Percentiles rank a stretch among this genome's conserved stretches.
These are phyloP conservation scores for Metarhizium anisopliae DNA, from an alignment of 2,329 filamentous ascomycete species.

Conservation along the genomic window DNA sequence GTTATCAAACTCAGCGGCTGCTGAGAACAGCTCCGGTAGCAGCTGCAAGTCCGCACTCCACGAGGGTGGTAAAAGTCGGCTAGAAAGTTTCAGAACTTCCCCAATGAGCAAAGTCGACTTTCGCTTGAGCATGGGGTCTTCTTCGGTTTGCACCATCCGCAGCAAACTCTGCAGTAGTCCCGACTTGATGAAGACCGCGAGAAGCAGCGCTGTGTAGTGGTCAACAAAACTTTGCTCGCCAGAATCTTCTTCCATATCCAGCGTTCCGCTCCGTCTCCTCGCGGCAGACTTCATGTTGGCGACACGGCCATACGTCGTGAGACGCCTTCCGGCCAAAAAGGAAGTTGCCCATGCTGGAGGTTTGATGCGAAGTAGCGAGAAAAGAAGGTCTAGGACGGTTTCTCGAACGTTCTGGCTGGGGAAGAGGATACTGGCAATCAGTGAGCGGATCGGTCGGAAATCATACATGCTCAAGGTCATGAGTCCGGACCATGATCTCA, in stretches of 20 bases:
- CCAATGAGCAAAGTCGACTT: conserved; percentile 88
- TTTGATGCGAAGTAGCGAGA: conserved; percentile 75
- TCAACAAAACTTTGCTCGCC: conserved; percentile 80
- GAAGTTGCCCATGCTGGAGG: conserved; percentile 88
- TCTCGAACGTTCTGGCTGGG: conserved; percentile 53
- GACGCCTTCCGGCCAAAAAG: conserved; percentile 80
- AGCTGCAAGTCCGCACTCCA: conserved; percentile 83
- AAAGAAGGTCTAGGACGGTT: conserved; percentile 80
- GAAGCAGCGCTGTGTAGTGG: conserved; percentile 83
- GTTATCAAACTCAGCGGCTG: conserved; percentile 62
- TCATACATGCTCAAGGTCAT: conserved; percentile 83
- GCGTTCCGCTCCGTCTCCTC: conserved; percentile 37
- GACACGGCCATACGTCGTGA: conserved; percentile 95
- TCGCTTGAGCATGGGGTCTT: conserved; percentile 64
- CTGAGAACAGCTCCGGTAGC: conserved; percentile 74
- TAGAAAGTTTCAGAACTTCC: conserved; percentile 82
- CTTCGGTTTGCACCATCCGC: conserved; percentile 57
- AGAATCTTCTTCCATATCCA: conserved; percentile 55
- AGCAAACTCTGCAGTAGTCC: conserved; percentile 58
- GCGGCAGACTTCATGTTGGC: conserved; percentile 65
- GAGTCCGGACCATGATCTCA: conserved; percentile 90
- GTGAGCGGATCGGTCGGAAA: conserved; percentile 73
- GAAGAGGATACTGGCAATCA: conserved; percentile 56
- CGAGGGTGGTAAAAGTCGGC: conserved; percentile 69
- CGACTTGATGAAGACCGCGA: conserved; percentile 77